phyloP scores from a whole-genome alignment of 192 early-diverging fungal genomes.

The Backusella australiensis region DNA sequence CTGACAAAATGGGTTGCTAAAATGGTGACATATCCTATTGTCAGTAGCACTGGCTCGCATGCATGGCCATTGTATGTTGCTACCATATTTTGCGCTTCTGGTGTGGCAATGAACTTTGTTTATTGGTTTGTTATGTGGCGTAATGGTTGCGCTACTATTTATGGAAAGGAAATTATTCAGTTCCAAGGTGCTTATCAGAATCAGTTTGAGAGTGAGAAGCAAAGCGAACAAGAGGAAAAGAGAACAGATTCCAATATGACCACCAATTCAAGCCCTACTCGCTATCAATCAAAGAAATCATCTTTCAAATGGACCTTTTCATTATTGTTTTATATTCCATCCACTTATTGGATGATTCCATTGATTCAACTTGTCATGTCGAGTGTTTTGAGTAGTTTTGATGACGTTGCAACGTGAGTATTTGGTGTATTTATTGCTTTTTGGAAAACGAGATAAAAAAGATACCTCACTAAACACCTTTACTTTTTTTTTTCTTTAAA shows the following conservation, averaged over 20 bases:
- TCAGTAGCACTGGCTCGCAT: constrained; percentile 37
- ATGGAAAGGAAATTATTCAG: constrained; percentile 11
- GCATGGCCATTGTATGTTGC: constrained; percentile 42
- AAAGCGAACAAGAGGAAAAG: neutral
- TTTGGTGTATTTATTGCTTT: neutral
- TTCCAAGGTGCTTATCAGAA: neutral
- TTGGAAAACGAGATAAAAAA: neutral
- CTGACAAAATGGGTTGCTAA: constrained; percentile 68
- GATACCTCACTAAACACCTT: neutral
- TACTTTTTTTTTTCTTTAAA: neutral
- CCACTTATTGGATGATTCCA: constrained; percentile 30
- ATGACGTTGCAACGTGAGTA: constrained; percentile 29
- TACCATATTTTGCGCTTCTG: constrained; percentile 49
- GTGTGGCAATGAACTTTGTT: constrained; percentile 44
- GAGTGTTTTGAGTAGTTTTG: constrained; percentile 35
- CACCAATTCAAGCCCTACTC: neutral
- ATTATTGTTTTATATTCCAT: constrained; percentile 22
- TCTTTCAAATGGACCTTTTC: constrained; percentile 11
- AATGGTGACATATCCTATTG: constrained; percentile 61
- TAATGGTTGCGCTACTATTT: constrained; percentile 9
- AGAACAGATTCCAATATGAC: neutral
- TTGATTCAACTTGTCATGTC: constrained; percentile 31
- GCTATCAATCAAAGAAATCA: neutral
- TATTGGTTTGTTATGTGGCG: constrained; percentile 48
- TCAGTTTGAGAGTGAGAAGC: constrained; percentile 5